phyloP scores from a whole-genome alignment of 2,329 filamentous ascomycete genomes.

The Westerdykella ornata region DNA sequence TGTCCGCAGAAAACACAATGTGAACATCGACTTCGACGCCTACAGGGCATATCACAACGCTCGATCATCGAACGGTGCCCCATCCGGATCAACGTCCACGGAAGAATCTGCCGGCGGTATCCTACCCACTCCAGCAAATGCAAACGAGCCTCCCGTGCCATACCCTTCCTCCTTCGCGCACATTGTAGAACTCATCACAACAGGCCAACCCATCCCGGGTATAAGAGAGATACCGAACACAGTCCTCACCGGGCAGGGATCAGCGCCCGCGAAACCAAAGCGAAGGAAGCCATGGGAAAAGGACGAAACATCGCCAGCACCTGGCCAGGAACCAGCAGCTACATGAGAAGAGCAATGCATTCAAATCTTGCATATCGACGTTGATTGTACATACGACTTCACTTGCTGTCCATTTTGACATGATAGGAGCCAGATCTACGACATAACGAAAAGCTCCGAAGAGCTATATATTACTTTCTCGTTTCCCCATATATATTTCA shows the following conservation, averaged over 20 bases:
- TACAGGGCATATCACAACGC: constrained; percentile 60
- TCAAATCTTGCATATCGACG: background rate
- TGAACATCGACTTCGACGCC: constrained; percentile 55
- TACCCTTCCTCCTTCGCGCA: constrained; percentile 81
- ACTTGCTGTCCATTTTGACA: no score
- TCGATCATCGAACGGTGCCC: constrained; percentile 1
- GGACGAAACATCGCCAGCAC: constrained; percentile 29
- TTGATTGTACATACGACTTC: no score
- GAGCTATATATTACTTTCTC: no score
- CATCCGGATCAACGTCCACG: constrained; percentile 14
- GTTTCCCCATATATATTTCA: no score
- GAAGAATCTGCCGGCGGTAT: constrained; percentile 17
- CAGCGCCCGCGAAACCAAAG: constrained; percentile 46
- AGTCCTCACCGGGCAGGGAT: constrained; percentile 63
- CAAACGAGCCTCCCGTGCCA: constrained; percentile 48
- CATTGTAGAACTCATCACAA: constrained; percentile 77
- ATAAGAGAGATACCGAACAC: constrained; percentile 82
- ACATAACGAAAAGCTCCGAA: no score
- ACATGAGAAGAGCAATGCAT: background rate
- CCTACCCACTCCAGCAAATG: constrained; percentile 16
- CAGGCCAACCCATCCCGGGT: constrained; percentile 75
- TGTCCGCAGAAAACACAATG: constrained; percentile 37
- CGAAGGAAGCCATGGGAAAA: constrained; percentile 77
- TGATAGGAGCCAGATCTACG: no score
- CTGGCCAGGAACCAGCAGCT: background rate